Percentiles rank a stretch among this genome's conserved stretches.
phyloP scores from a whole-genome alignment of 345 rosid species.

The Arabidopsis thaliana region TAIR10.1 NC_003076.8:6968501-6969000 shows the following conservation, averaged over 20 bases:
- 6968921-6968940: background rate
- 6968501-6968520: conserved; percentile 24
- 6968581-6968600: background rate
- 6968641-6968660: conserved; percentile 19
- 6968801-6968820: background rate
- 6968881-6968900: conserved; percentile 28
- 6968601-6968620: conserved; percentile 7
- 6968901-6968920: background rate
- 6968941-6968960: background rate
- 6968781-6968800: background rate
- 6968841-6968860: background rate
- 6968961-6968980: background rate
- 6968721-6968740: conserved; percentile 40
- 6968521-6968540: background rate
- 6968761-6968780: conserved; percentile 35
- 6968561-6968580: conserved; percentile 1
- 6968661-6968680: conserved; percentile 38
- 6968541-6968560: background rate
- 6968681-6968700: conserved; percentile 42
- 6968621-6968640: background rate
- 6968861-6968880: conserved; percentile 9
- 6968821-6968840: conserved; percentile 35
- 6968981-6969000: conserved; percentile 13
- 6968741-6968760: background rate
- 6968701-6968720: conserved; percentile 35